phyloP scores from a whole-genome alignment of 1,284 basidiomycete genomes.

The Ustilago hordei region DNA sequence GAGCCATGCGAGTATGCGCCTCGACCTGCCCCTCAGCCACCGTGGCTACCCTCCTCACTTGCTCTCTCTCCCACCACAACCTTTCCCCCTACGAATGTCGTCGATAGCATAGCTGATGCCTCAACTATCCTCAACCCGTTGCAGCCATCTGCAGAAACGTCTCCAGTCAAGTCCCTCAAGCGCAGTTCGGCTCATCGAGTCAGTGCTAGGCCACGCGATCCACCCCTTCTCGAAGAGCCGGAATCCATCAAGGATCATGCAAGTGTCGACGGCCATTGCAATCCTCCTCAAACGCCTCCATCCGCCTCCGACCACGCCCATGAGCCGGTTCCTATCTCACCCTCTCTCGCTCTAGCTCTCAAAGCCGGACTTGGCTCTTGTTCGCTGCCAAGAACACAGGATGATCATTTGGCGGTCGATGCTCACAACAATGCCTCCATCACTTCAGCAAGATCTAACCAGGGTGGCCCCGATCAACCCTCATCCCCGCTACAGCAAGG shows the following conservation, averaged over 20 bases:
- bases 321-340: slow-evolving; percentile 9
- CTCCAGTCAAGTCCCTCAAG: background rate
- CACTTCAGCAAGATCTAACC: background rate
- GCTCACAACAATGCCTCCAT: background rate
- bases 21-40: background rate
- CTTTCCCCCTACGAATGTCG: background rate
- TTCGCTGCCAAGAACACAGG: slow-evolving; percentile 3
- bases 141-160: background rate
- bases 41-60: background rate
- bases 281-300: background rate
- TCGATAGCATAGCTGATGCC: background rate
- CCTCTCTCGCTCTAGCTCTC: slow-evolving; percentile 20
- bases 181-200: slow-evolving; percentile 16
- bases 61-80: background rate
- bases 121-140: no score
- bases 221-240: slow-evolving; percentile 22
- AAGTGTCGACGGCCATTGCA: slow-evolving; percentile 3
- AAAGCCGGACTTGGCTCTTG: slow-evolving; percentile 20
- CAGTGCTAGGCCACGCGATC: slow-evolving; percentile 23
- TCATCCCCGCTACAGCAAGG: background rate
- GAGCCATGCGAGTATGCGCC: slow-evolving; percentile 18
- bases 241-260: slow-evolving; percentile 12
- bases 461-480: background rate
- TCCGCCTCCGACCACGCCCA: slow-evolving; percentile 21
- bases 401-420: background rate